Percentiles rank a stretch among this genome's conserved stretches.
Conservation (phyloP, 2,329 filamentous ascomycete species). For the Daldinia sp. region DNA sequence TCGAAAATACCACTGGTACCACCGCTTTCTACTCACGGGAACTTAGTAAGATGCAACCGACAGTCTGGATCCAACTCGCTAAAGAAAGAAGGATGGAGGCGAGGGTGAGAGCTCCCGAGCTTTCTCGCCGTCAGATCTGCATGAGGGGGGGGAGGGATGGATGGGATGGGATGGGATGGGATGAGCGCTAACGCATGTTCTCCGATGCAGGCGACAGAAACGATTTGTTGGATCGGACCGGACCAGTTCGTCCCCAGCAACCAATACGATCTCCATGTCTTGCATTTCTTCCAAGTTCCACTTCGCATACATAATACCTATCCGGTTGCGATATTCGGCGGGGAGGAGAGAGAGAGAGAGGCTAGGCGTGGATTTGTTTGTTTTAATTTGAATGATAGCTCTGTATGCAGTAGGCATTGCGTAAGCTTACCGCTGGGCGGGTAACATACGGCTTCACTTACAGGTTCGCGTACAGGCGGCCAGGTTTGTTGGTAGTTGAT, state of each 20-base stretch:
- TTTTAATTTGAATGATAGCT: constrained; percentile 10
- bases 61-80: constrained; percentile 29
- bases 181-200: constrained; percentile 26
- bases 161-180: too few relatives aligned
- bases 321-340: constrained; percentile 8
- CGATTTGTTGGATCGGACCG: constrained; percentile 8
- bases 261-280: constrained; percentile 18
- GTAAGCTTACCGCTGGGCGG: constrained; percentile 6
- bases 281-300: constrained; percentile 4
- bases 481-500: background rate
- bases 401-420: constrained; percentile 3
- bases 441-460: background rate
- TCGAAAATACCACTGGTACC: too few relatives aligned
- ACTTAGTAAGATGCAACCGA: constrained; percentile 31
- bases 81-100: constrained; percentile 3
- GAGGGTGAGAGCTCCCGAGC: constrained; percentile 21
- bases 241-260: constrained; percentile 17
- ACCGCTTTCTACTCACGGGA: background rate
- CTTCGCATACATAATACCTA: background rate
- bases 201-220: constrained; percentile 30
- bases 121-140: constrained; percentile 29
- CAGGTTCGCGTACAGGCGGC: background rate
- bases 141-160: constrained; percentile 6
- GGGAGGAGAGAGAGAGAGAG: background rate
- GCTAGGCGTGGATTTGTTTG: constrained; percentile 3